phyloP scores from a whole-genome alignment of 2,329 filamentous ascomycete species.

The Septoria petroselini region DNA sequence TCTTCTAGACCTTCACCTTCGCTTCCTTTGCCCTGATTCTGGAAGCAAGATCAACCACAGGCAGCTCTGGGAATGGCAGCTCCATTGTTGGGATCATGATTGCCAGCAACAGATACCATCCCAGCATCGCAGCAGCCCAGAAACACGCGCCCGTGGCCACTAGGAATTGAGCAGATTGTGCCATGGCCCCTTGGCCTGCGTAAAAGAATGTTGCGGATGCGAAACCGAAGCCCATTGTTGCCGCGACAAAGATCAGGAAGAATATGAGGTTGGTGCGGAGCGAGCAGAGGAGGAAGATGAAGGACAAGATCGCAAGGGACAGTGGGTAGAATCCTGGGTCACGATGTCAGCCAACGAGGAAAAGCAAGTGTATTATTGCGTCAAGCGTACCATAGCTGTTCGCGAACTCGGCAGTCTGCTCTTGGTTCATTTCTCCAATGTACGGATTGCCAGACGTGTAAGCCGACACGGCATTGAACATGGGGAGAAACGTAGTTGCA shows the following conservation, averaged over 20 bases:
- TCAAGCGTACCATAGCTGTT: constrained; percentile 22
- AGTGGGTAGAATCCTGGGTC: constrained; percentile 24
- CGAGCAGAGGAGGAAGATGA: constrained; percentile 28
- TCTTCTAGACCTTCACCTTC: constrained; percentile 4
- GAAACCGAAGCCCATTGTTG: constrained; percentile 24
- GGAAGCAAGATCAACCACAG: constrained; percentile 23
- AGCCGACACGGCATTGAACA: constrained; percentile 23
- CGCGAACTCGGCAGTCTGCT: constrained; percentile 20
- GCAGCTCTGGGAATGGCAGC: constrained; percentile 22
- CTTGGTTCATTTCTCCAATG: constrained; percentile 17
- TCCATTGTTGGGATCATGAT: constrained; percentile 27
- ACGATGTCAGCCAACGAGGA: not conserved
- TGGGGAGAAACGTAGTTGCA: constrained; percentile 24
- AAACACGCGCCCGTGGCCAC: constrained; percentile 23
- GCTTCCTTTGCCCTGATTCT: constrained; percentile 21
- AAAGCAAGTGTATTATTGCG: not conserved
- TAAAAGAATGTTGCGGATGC: constrained; percentile 20
- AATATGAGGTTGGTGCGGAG: constrained; percentile 25
- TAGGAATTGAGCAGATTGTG: constrained; percentile 12
- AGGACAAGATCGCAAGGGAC: constrained; percentile 30
- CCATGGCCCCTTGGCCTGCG: constrained; percentile 16
- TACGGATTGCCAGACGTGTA: constrained; percentile 25
- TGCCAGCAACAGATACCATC: constrained; percentile 25
- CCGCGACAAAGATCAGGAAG: constrained; percentile 29
- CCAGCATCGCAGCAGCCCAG: constrained; percentile 24